phyloP scores from a whole-genome alignment of 495 filamentous ascomycete species.

The Podospora fimiseda region DNA sequence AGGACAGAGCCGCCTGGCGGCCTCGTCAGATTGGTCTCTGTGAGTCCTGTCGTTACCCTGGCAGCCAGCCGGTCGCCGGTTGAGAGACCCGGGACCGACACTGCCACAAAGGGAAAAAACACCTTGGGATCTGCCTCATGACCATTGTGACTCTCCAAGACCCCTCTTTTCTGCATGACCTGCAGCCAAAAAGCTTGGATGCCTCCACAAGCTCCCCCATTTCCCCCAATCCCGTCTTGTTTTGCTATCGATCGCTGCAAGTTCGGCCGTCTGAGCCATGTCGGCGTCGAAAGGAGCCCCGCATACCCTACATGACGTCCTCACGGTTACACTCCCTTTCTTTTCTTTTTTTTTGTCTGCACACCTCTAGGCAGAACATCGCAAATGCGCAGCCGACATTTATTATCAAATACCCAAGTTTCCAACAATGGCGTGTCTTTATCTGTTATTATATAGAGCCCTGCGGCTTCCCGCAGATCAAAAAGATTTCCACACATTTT shows the following conservation, averaged over 20 bases:
- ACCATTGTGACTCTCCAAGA: slow-evolving; percentile 5
- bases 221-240: not conserved
- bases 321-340: not conserved
- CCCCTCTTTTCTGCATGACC: slow-evolving; percentile 8
- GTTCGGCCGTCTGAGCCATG: slow-evolving; percentile 3
- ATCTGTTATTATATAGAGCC: slow-evolving; percentile 12
- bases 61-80: slow-evolving; percentile 13
- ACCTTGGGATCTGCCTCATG: slow-evolving; percentile 16
- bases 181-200: not conserved
- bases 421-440: not conserved
- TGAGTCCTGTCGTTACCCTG: too few relatives aligned
- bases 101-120: too few relatives aligned
- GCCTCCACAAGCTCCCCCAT: not conserved
- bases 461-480: not conserved
- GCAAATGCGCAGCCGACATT: too few relatives aligned
- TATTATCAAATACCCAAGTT: too few relatives aligned
- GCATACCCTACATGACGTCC: slow-evolving; percentile 2
- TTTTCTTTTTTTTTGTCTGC: slow-evolving; percentile 1
- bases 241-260: not conserved
- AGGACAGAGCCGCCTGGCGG: slow-evolving; percentile 20
- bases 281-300: not conserved
- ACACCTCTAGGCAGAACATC: slow-evolving; percentile 13
- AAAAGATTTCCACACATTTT: not conserved
- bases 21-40: slow-evolving; percentile 14
- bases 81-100: too few relatives aligned